Conservation (phyloP, 1,139 yeast species). For the Dujonia santamariae region DNA sequence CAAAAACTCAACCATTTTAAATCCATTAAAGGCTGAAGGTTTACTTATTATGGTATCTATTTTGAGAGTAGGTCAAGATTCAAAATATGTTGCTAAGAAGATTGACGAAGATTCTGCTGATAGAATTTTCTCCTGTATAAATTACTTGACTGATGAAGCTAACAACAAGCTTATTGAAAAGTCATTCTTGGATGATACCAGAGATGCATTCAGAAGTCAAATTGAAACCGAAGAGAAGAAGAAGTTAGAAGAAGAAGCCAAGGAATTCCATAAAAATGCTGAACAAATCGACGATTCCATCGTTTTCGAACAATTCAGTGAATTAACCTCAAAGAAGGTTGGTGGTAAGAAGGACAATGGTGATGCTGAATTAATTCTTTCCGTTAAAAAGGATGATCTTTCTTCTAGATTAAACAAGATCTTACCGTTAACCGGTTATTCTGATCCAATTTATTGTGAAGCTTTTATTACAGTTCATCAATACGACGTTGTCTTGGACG, state of each 20-base stretch:
- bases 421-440: conserved; percentile 92
- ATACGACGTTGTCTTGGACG: conserved; percentile 93
- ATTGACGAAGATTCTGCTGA: conserved; percentile 96
- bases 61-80: conserved; percentile 78
- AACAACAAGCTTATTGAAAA: conserved; percentile 50
- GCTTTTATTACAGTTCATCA: conserved; percentile 94
- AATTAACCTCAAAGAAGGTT: conserved; percentile 2
- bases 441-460: conserved; percentile 97
- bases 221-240: conserved; percentile 52
- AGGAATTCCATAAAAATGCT: conserved; percentile 61
- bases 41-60: conserved; percentile 88
- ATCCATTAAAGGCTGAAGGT: conserved; percentile 94
- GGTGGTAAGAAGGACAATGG: conserved; percentile 35
- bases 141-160: conserved; percentile 67
- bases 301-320: conserved; percentile 69
- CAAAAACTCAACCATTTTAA: conserved; percentile 53
- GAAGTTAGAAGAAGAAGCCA: conserved; percentile 58
- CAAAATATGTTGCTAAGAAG: conserved; percentile 67
- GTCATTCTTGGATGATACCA: conserved; percentile 86
- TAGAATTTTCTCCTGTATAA: conserved; percentile 81
- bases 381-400: conserved; percentile 53
- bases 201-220: conserved; percentile 72
- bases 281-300: conserved; percentile 83
- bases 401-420: conserved; percentile 83
- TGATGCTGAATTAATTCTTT: conserved; percentile 16